Base-by-base conservation (phyloP, 208 protist genomes). In the Phytomonas francai region DNA sequence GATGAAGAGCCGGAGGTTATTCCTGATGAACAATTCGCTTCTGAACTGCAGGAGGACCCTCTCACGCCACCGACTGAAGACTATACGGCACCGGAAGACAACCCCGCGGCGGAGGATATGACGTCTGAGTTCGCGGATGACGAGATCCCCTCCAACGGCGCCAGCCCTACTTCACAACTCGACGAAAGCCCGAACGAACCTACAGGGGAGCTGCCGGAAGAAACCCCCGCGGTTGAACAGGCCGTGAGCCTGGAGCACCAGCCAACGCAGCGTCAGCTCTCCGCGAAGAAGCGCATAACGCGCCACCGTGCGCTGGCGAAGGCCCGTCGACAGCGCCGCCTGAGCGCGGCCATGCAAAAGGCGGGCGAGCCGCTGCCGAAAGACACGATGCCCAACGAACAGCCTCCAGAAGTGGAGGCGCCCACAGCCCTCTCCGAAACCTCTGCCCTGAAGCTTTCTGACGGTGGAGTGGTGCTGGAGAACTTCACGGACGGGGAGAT, bases 401-500 rank as follows among this genome's bases (percentile, higher is more conserved):
- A 60, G 36, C 25, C 51, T 33, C 59, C 29, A 34, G 25, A 36
- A 33, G 2, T 39, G 12, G 54, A 28, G 6, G 62, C 9, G 7
- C 1, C 30, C 58, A 51, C 29, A 71, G 58, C 29, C 63, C 67
- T 65, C 19, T 70, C 34, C 30, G 33, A 71, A 30, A 32, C 61
- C 30, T 59, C 67, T 30, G 59, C 76, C n/a, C 73, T 92, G 16
- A 59, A 65, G 16, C 81, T 92, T 30, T 79, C 83, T 0, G 81
- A 71, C 56, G 81, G 80, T 2, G 70, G 70, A 3, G 78, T 89
- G 2, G 75, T 82, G 29, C 64, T 92, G 34, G 79, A 92, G 70
- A 60, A 60, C n/a, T 88, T 92, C 74, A 83, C 72, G 42, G 81
- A 85, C 9, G 7, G 75, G n/a, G 81, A 88, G 66, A 83, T 92